Evolutionary conservation across 2,329 filamentous ascomycete species (phyloP).

Genomic region (Cercospora zeae-maydis): DNA sequence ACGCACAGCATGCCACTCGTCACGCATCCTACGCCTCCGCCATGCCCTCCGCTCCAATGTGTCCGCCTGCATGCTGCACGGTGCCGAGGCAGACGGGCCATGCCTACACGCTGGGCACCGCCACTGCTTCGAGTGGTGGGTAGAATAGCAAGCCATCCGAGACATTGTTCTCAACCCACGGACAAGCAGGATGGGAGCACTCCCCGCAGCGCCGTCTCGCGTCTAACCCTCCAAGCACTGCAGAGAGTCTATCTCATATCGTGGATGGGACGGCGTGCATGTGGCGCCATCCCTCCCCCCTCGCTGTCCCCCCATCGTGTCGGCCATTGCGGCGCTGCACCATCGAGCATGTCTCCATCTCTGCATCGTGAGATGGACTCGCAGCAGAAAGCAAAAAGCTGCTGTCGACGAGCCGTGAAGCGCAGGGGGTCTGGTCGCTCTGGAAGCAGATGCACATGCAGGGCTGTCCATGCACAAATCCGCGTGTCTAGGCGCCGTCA

Average conservation of each 20-base stretch:
- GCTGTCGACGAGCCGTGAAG: neutral
- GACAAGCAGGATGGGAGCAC: neutral
- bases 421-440: neutral
- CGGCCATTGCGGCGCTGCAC: neutral
- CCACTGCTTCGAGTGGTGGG: neutral
- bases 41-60: neutral
- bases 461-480: neutral
- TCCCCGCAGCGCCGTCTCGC: neutral
- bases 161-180: slow-evolving; percentile 1
- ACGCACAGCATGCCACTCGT: slow-evolving; percentile 1
- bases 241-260: neutral
- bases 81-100: slow-evolving; percentile 1
- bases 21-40: neutral
- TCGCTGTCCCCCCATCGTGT: neutral
- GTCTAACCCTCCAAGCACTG: neutral
- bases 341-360: neutral
- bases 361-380: neutral
- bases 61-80: neutral
- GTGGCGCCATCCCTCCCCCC: neutral
- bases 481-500: slow-evolving; percentile 4
- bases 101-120: neutral
- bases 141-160: neutral
- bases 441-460: slow-evolving; percentile 2
- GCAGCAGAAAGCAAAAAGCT: neutral
- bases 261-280: neutral